phyloP scores from a whole-genome alignment of 352 stramenopile genomes.

The Pythium aphanidermatum region DNA sequence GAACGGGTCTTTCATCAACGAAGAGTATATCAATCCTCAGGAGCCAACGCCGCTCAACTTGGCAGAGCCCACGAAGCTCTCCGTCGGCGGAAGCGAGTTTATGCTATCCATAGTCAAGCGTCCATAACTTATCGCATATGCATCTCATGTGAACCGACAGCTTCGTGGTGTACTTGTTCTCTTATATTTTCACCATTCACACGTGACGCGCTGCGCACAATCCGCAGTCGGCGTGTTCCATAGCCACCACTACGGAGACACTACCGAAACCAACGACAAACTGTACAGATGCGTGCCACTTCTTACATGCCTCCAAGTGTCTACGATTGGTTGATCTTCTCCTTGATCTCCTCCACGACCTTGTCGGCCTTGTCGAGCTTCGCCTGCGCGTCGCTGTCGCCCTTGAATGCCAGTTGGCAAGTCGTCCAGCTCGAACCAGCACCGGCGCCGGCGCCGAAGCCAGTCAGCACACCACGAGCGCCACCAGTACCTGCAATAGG shows the following conservation, averaged over 20 bases:
- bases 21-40: conserved; percentile 35
- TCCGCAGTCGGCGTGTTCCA: conserved; percentile 10
- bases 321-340: conserved; percentile 32
- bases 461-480: conserved; percentile 57
- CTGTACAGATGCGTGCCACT: too few species aligned
- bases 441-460: conserved; percentile 60
- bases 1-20: conserved; percentile 71
- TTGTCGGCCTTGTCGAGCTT: conserved; percentile 73
- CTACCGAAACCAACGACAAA: too few species aligned
- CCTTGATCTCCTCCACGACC: conserved; percentile 67
- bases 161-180: conserved; percentile 6
- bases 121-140: conserved; percentile 15
- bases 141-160: too few species aligned
- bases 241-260: too few species aligned
- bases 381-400: conserved; percentile 53
- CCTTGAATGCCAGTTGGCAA: conserved; percentile 78
- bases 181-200: conserved; percentile 4
- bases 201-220: not conserved
- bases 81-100: conserved; percentile 47
- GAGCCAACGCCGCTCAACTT: conserved; percentile 39
- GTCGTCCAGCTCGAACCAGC: conserved; percentile 82
- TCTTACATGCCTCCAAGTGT: conserved; percentile 10
- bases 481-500: conserved; percentile 42
- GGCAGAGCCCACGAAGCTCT: conserved; percentile 38
- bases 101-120: conserved; percentile 48